These are phyloP conservation scores for Scutellaria galericulata DNA, from an alignment of 257 asterid species.

Conservation along the genomic window DNA sequence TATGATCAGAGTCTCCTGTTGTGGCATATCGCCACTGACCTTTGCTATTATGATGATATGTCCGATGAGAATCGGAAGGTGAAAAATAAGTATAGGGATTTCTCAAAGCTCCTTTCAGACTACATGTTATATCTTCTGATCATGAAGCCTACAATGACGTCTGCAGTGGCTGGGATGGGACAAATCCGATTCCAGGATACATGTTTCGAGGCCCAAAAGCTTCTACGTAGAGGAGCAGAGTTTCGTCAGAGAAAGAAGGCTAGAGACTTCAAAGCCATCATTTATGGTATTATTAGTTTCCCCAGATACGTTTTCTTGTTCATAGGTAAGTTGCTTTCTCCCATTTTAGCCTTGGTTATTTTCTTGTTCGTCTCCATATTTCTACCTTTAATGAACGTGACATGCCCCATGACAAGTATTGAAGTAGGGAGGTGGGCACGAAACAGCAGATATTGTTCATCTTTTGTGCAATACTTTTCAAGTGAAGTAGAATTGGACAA, in stretches of 20 bases:
- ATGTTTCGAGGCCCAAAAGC: conserved; percentile 51
- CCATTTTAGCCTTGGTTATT: background rate
- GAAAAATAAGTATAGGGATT: background rate
- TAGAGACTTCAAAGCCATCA: background rate
- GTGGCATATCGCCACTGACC: conserved; percentile 71
- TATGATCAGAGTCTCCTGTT: conserved; percentile 58
- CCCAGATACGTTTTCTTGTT: background rate
- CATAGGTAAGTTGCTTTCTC: background rate
- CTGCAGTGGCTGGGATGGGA: conserved; percentile 61
- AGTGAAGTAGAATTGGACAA: background rate
- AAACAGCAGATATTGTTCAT: background rate
- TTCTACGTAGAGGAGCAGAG: background rate
- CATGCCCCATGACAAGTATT: background rate
- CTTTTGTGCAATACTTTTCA: background rate
- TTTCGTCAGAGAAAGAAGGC: conserved; percentile 2
- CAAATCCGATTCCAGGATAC: conserved; percentile 63
- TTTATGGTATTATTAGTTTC: background rate
- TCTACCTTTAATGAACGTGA: conserved; percentile 3
- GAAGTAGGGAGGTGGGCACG: background rate
- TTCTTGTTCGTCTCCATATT: conserved; percentile 23
- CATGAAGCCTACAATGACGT: conserved; percentile 60
- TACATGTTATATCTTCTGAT: conserved; percentile 66
- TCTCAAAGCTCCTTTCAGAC: conserved; percentile 58
- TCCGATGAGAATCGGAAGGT: background rate
- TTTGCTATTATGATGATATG: conserved; percentile 42